Percentiles rank a stretch among this genome's conserved stretches.
Evolutionary conservation across 352 stramenopile species (phyloP).

Genomic region (Phytophthora pluvialis): DNA sequence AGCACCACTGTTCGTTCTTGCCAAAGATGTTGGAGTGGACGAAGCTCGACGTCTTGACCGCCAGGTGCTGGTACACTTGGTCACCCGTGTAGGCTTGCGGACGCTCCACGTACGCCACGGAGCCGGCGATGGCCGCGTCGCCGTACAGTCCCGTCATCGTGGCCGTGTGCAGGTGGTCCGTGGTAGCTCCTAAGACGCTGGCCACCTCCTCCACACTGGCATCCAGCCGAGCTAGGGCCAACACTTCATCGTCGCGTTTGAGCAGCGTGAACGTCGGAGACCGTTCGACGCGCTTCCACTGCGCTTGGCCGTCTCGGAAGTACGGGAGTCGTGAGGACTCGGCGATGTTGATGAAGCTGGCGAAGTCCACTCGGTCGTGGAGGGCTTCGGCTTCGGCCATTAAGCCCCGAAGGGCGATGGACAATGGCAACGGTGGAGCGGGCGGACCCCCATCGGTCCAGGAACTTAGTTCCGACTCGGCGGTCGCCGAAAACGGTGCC

Average conservation of each 20-base stretch:
- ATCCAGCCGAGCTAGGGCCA: conserved; percentile 32
- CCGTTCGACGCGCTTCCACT: conserved; percentile 34
- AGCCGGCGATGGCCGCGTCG: conserved; percentile 40
- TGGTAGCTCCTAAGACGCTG: conserved; percentile 25
- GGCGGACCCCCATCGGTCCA: conserved; percentile 29
- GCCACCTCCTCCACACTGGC: conserved; percentile 41
- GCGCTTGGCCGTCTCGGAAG: conserved; percentile 12
- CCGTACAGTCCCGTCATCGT: conserved; percentile 48
- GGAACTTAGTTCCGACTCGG: conserved; percentile 9
- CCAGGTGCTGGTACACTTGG: conserved; percentile 18
- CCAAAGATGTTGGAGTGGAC: conserved; percentile 40
- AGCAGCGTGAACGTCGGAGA: conserved; percentile 29
- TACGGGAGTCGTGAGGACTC: conserved; percentile 18
- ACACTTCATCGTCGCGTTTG: conserved; percentile 33
- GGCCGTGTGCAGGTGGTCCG: conserved; percentile 24
- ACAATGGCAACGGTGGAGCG: conserved; percentile 20
- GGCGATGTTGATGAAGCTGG: conserved; percentile 20
- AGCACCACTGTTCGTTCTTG: conserved; percentile 56
- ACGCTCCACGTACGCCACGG: conserved; percentile 25
- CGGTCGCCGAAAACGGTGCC: conserved; percentile 5
- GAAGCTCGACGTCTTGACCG: conserved; percentile 44
- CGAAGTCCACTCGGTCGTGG: conserved; percentile 31
- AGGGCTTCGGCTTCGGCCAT: conserved; percentile 24
- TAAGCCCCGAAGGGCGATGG: conserved; percentile 20
- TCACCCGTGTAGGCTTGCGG: neutral